These are phyloP conservation scores for Citrus reticulata DNA, from an alignment of 345 rosid species.

Conservation along the genomic window DNA sequence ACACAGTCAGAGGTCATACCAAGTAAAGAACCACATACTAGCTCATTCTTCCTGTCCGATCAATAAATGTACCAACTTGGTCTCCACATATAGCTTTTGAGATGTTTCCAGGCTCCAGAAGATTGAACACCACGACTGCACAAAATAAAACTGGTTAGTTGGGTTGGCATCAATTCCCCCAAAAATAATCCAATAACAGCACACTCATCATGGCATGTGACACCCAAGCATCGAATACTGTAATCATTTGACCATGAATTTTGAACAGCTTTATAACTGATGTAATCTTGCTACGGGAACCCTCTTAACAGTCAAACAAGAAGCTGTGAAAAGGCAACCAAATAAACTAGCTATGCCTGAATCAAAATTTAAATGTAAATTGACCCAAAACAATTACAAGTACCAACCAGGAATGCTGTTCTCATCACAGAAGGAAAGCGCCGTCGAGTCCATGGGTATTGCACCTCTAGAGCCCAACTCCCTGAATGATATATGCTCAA, in stretches of 20 bases:
- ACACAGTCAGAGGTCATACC: slow-evolving; percentile 8
- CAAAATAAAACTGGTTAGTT: not conserved
- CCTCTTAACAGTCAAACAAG: not conserved
- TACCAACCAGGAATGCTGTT: slow-evolving; percentile 46
- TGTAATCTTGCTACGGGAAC: not conserved
- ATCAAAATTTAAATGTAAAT: not conserved
- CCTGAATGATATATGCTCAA: slow-evolving; percentile 38
- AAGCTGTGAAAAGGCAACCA: not conserved
- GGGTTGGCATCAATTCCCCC: not conserved
- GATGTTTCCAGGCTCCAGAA: slow-evolving; percentile 44
- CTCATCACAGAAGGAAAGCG: slow-evolving; percentile 46
- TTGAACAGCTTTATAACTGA: not conserved
- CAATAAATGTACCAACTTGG: slow-evolving; percentile 48
- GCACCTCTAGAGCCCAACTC: slow-evolving; percentile 31
- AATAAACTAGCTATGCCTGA: not conserved
- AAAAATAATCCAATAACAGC: not conserved
- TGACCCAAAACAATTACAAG: not conserved
- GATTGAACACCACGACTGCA: slow-evolving; percentile 41
- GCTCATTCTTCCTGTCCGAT: slow-evolving; percentile 17
- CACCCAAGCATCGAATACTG: not conserved
- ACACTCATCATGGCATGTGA: not conserved
- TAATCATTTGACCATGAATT: not conserved
- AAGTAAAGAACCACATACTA: slow-evolving; percentile 15
- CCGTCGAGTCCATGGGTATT: slow-evolving; percentile 37
- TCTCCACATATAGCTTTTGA: slow-evolving; percentile 47